These are phyloP conservation scores for Aegle marmelos DNA, from an alignment of 345 rosid species.

Conservation along the genomic window DNA sequence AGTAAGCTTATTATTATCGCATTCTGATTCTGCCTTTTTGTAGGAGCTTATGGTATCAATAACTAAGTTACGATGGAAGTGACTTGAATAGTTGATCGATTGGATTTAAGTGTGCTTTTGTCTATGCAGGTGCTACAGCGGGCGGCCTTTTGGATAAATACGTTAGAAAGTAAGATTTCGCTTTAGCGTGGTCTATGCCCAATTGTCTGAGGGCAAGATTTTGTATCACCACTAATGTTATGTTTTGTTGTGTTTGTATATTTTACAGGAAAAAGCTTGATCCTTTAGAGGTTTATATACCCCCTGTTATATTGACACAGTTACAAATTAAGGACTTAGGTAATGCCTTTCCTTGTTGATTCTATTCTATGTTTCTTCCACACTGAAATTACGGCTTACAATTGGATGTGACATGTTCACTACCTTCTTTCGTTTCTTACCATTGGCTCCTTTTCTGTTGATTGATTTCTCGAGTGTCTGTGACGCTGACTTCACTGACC, in stretches of 20 bases:
- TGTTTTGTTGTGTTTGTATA: neutral
- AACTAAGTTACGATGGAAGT: neutral
- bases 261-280: slow-evolving; percentile 74
- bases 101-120: neutral
- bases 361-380: neutral
- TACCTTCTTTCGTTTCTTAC: neutral
- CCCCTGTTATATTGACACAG: slow-evolving; percentile 73
- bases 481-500: neutral
- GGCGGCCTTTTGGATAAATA: slow-evolving; percentile 55
- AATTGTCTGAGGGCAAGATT: neutral
- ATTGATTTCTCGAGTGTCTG: neutral
- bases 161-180: slow-evolving; percentile 55
- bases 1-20: too few relatives aligned
- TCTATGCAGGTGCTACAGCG: slow-evolving; percentile 54
- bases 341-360: slow-evolving; percentile 17
- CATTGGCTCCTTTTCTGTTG: neutral
- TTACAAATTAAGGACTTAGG: slow-evolving; percentile 76
- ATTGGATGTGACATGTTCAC: neutral
- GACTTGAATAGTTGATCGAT: neutral
- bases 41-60: neutral
- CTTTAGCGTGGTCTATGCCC: neutral
- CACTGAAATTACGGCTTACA: neutral
- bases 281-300: slow-evolving; percentile 74
- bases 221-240: neutral
- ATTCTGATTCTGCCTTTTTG: neutral